Evolutionary conservation across 139 green algal species (phyloP), one percentile per base, ranked within the genome.

Genomic region (Limnomonas spitsbergensis): DNA sequence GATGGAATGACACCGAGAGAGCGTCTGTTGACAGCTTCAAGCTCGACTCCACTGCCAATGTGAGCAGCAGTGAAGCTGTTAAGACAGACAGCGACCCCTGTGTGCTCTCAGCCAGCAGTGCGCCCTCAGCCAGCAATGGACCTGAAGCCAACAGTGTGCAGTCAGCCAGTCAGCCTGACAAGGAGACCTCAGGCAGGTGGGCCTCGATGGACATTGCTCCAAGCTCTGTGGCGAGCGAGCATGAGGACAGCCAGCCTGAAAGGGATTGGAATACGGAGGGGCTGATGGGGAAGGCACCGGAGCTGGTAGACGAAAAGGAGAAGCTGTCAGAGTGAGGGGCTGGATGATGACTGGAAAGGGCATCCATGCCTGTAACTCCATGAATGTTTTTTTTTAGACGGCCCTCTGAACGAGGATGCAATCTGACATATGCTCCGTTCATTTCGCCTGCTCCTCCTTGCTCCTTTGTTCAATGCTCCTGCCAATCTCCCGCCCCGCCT

Each of bases 141-240:
- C n/a, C n/a, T n/a, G n/a, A n/a, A n/a, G n/a, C n/a, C n/a, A n/a
- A n/a, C 3, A n/a, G n/a, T n/a, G n/a, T n/a, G n/a, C n/a, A n/a
- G n/a, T n/a, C n/a, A n/a, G n/a, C n/a, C n/a, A n/a, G n/a, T n/a
- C n/a, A n/a, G n/a, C n/a, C n/a, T n/a, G n/a, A n/a, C n/a, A n/a
- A n/a, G n/a, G n/a, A n/a, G n/a, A n/a, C n/a, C n/a, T n/a, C n/a
- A n/a, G 42, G 14, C 7, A 29, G 47, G 38, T 52, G 29, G 26
- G 70, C 70, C 31, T 88, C 79, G 83, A 79, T 88, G 73, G 83
- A 79, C 52, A 76, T 53, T 3, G 66, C 27, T 1, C 67, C 77
- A 1, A 72, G 85, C 81, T 98, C 97, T 79, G 95, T 97, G 89
- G 89, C 82, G 66, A 82, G 56, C 80, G 95, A 96, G 79, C 83